Percentiles rank a stretch among this genome's conserved stretches.
phyloP scores from a whole-genome alignment of 1,139 yeast genomes.

The Pichia sp. region DNA sequence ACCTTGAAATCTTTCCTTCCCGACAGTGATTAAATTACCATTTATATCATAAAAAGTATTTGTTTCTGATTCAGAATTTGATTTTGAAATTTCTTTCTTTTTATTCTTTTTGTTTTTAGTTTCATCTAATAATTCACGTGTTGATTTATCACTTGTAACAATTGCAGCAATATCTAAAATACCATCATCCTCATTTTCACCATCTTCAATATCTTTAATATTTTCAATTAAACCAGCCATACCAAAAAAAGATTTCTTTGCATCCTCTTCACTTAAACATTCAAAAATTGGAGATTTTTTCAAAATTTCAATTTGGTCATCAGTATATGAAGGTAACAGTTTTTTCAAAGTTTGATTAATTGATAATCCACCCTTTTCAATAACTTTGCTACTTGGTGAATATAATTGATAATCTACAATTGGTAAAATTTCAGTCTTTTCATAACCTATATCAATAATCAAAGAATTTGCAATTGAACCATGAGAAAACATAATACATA shows the following conservation, averaged over 20 bases:
- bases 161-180: slow-evolving; percentile 85
- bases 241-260: slow-evolving; percentile 54
- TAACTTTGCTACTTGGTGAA: slow-evolving; percentile 39
- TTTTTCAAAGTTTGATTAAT: slow-evolving; percentile 50
- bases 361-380: slow-evolving; percentile 56
- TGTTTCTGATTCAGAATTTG: slow-evolving; percentile 55
- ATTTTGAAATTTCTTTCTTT: slow-evolving; percentile 31
- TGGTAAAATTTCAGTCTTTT: slow-evolving; percentile 71
- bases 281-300: slow-evolving; percentile 74
- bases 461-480: slow-evolving; percentile 44
- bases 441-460: slow-evolving; percentile 76
- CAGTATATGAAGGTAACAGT: slow-evolving; percentile 52
- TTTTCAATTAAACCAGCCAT: slow-evolving; percentile 40
- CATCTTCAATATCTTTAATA: slow-evolving; percentile 25
- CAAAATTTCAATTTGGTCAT: slow-evolving; percentile 62
- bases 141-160: slow-evolving; percentile 63
- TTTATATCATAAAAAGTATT: slow-evolving; percentile 59
- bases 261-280: slow-evolving; percentile 59
- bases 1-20: slow-evolving; percentile 86
- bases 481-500: slow-evolving; percentile 72
- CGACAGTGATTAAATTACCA: slow-evolving; percentile 55
- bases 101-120: slow-evolving; percentile 38
- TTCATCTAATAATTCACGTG: slow-evolving; percentile 57
- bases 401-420: slow-evolving; percentile 56
- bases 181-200: slow-evolving; percentile 53